phyloP scores from a whole-genome alignment of 2,329 filamentous ascomycete species.

The Monilinia polystroma region DNA sequence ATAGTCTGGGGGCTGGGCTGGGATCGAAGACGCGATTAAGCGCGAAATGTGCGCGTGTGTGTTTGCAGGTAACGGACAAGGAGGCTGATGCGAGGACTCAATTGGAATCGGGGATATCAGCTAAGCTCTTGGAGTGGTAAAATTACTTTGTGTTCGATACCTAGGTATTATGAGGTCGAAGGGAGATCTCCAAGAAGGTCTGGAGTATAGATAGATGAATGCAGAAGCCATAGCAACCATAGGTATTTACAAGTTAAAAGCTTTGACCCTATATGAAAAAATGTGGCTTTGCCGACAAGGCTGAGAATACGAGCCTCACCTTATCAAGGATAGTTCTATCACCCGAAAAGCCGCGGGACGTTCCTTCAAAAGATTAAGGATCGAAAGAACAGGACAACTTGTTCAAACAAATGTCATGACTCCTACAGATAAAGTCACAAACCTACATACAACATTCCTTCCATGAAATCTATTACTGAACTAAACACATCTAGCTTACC shows the following conservation, averaged over 20 bases:
- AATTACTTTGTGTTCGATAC: neutral
- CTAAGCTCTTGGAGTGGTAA: too few relatives aligned
- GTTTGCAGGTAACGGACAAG: neutral
- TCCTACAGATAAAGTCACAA: neutral
- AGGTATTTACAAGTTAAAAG: neutral
- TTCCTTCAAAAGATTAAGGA: neutral
- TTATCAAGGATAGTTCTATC: neutral
- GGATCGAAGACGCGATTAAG: slow-evolving; percentile 12
- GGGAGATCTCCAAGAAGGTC: neutral
- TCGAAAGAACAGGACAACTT: slow-evolving; percentile 21
- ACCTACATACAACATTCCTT: slow-evolving; percentile 5
- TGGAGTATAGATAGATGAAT: neutral
- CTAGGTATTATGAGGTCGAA: too few relatives aligned
- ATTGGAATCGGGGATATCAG: neutral
- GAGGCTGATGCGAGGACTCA: neutral
- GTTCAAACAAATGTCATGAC: slow-evolving; percentile 15
- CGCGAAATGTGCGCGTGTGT: slow-evolving; percentile 5
- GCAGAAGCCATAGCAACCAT: slow-evolving; percentile 11
- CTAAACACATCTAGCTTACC: neutral
- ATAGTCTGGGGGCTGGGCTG: slow-evolving; percentile 7
- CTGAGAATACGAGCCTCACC: slow-evolving; percentile 3
- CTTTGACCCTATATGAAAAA: slow-evolving; percentile 1
- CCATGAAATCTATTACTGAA: neutral
- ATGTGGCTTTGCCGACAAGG: neutral
- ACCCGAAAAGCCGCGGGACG: neutral